These are phyloP conservation scores for Curvularia spicifera DNA, from an alignment of 2,329 filamentous ascomycete species.

Conservation along the genomic window DNA sequence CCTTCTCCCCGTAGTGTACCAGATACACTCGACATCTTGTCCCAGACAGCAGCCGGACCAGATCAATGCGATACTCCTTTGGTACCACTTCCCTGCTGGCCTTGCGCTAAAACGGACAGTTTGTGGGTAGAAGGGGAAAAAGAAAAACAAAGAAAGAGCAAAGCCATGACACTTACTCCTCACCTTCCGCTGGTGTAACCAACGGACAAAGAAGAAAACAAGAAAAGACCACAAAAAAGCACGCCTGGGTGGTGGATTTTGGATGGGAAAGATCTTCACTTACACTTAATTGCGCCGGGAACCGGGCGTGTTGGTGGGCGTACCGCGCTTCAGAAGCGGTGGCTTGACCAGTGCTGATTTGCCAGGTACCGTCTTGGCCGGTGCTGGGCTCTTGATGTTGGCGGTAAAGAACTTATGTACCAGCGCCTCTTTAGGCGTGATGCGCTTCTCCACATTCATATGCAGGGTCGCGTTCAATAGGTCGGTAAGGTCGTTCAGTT, in stretches of 20 bases:
- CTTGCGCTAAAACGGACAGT: background rate
- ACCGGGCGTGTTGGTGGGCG: constrained; percentile 18
- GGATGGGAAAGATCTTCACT: background rate
- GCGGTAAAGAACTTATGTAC: constrained; percentile 83
- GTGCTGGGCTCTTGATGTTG: constrained; percentile 28
- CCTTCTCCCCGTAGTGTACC: background rate
- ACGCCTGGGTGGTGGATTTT: no score
- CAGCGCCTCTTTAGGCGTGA: constrained; percentile 84
- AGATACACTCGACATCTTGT: background rate
- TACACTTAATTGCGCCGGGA: constrained; percentile 20
- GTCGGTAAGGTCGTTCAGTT: constrained; percentile 84
- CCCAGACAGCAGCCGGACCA: background rate
- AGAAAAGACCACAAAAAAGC: background rate
- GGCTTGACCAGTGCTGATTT: constrained; percentile 39
- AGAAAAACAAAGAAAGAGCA: background rate
- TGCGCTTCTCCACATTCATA: constrained; percentile 90
- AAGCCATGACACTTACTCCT: background rate
- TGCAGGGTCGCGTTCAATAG: constrained; percentile 86
- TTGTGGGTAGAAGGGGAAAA: background rate
- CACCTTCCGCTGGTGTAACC: background rate
- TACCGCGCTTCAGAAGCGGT: constrained; percentile 32
- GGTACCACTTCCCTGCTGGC: background rate
- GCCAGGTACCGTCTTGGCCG: constrained; percentile 22
- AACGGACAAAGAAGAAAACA: constrained; percentile 1
- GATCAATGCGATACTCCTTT: background rate